These are phyloP conservation scores for Vaccinium darrowii DNA, from an alignment of 148 eudicot species.

Conservation along the genomic window DNA sequence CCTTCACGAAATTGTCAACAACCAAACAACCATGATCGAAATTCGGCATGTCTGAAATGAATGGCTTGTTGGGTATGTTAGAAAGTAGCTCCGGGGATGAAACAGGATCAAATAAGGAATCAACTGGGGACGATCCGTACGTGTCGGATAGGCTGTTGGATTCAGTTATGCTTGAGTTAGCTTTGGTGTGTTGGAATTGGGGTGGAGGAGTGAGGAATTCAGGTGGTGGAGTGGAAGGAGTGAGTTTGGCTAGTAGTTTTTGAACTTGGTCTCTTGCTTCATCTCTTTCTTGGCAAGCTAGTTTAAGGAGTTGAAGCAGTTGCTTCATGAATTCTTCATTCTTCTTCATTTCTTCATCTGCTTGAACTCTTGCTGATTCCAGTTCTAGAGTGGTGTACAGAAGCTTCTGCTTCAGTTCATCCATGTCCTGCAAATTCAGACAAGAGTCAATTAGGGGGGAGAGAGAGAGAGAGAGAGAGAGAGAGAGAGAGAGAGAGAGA, in stretches of 20 bases:
- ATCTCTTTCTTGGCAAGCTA: conserved; percentile 59
- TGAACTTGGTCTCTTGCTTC: conserved; percentile 59
- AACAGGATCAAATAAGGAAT: conserved; percentile 33
- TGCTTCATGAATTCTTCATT: conserved; percentile 36
- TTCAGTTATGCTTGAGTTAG: conserved; percentile 39
- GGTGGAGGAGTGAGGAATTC: conserved; percentile 14
- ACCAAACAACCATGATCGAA: conserved; percentile 28
- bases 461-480: neutral
- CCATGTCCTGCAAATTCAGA: conserved; percentile 38
- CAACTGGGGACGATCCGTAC: conserved; percentile 25
- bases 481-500: neutral
- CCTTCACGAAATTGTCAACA: conserved; percentile 36
- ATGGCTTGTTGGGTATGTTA: conserved; percentile 22
- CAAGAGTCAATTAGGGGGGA: neutral
- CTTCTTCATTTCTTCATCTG: conserved; percentile 41
- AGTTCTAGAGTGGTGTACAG: conserved; percentile 49
- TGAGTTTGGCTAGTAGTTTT: conserved; percentile 35
- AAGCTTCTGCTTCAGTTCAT: conserved; percentile 61
- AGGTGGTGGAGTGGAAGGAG: conserved; percentile 12
- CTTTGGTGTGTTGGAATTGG: conserved; percentile 22
- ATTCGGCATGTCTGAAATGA: conserved; percentile 10
- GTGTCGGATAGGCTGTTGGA: conserved; percentile 34
- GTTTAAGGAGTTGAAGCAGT: conserved; percentile 36
- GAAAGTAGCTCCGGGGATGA: conserved; percentile 36
- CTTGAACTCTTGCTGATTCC: conserved; percentile 38